Conservation (phyloP, 2,329 filamentous ascomycete genomes). For the Fusarium newnesense region DNA sequence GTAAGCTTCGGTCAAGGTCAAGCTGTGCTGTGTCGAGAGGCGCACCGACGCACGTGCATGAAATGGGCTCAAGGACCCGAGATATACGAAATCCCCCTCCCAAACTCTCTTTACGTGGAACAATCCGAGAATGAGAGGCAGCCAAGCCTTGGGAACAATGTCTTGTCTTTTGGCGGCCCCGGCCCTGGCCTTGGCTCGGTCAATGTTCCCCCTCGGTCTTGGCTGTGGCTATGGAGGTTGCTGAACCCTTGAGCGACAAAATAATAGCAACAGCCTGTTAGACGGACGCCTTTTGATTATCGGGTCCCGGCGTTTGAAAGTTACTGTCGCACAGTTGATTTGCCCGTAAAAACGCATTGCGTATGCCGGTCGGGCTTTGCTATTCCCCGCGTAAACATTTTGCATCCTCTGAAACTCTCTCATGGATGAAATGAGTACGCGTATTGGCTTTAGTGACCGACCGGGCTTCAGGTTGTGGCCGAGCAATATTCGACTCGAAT, state of each 20-base stretch:
- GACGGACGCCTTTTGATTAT: conserved; percentile 25
- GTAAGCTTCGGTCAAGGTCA: background rate
- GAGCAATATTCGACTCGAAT: background rate
- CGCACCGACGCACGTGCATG: conserved; percentile 18
- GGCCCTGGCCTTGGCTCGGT: conserved; percentile 1
- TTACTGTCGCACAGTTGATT: conserved; percentile 5
- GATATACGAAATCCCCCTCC: conserved; percentile 42
- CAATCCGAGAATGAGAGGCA: background rate
- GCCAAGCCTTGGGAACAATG: conserved; percentile 11
- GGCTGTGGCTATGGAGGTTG: background rate
- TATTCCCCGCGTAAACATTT: conserved; percentile 16
- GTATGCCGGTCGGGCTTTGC: conserved; percentile 15
- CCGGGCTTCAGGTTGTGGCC: background rate
- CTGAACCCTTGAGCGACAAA: conserved; percentile 30
- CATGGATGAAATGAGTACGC: conserved; percentile 10
- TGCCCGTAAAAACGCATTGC: conserved; percentile 5
- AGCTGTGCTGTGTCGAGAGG: background rate
- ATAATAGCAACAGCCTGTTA: conserved; percentile 24
- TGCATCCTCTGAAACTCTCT: background rate
- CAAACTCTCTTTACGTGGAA: conserved; percentile 13
- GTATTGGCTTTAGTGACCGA: conserved; percentile 15
- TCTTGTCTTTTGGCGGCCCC: background rate
- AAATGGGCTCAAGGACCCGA: conserved; percentile 26
- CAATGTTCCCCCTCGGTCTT: conserved; percentile 2
- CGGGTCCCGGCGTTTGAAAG: conserved; percentile 13